Evolutionary conservation across 176 grass and related monocot species (phyloP).

Genomic region (Rhynchospora tenuis): DNA sequence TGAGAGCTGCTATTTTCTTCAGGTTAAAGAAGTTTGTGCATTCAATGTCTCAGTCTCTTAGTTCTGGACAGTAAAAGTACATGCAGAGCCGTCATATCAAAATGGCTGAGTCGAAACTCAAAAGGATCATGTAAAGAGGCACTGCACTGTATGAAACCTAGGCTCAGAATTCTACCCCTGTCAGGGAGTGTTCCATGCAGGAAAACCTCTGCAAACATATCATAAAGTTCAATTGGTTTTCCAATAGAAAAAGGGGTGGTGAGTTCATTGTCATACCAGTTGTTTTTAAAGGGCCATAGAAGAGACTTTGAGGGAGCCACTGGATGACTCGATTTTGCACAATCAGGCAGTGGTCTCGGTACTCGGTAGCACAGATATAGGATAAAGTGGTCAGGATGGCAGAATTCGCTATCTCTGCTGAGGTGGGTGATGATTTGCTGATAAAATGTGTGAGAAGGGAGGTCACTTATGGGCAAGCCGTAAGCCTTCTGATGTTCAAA

Average conservation of each 20-base stretch:
- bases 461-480: no score
- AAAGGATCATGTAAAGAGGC: no score
- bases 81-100: no score
- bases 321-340: conserved; percentile 48
- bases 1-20: no score
- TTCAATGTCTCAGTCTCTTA: no score
- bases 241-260: neutral
- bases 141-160: no score
- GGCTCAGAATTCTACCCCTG: no score
- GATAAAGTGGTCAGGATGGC: conserved; percentile 32
- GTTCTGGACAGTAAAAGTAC: no score
- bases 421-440: neutral
- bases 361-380: conserved; percentile 44
- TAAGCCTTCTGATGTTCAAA: neutral
- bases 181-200: no score
- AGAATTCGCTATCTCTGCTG: conserved; percentile 31
- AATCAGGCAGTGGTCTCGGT: conserved; percentile 65
- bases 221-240: conserved; percentile 62
- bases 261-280: conserved; percentile 31
- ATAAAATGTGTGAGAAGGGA: no score
- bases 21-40: no score
- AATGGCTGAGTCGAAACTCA: no score
- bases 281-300: conserved; percentile 47
- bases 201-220: conserved; percentile 37
- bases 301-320: conserved; percentile 41